Base-by-base conservation (phyloP, 108 stramenopile species). In the Fistulifera solaris region DNA sequence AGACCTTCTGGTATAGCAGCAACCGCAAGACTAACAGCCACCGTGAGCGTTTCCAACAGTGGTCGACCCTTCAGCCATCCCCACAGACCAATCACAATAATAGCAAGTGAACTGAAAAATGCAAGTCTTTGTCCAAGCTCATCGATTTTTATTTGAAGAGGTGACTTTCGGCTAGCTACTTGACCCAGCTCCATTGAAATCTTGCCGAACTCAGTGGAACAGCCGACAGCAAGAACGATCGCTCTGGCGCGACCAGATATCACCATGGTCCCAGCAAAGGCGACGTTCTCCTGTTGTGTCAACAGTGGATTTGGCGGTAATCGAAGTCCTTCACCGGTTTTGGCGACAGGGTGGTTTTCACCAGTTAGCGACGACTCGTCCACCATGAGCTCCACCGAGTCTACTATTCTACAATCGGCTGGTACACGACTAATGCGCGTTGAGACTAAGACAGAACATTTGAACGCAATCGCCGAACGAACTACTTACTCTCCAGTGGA, bases 141-240 rank as follows among this genome's bases (percentile, higher is more conserved):
- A 72, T 96, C 97, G 79, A 98, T 98, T 47, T 94, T 94, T 45
- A 81, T 49, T 71, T 98, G 97, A 16, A 98, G 71, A 13, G 96
- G 96, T 22, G 90, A 94, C 52, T 93, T 85, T 2, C 87, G 70
- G 6, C 54, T 53, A 43, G 89, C 83, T 15, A 96, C 81, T 17
- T 73, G 73, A 13, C 67, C 52, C 57, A 97, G 57, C 66, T 96
- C 94, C 18, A 73, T 59, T 27, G 86, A 82, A 27, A 96, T 81
- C 62, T 82, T 88, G 2, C 97, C 97, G 66, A 97, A 94, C 62
- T 96, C 96, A 8, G 95, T 97, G 17, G 54, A 38, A 17, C 68
- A 55, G 5, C 95, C 97, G 23, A 90, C 91, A 14, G 94, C 86
- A 27, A 89, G 58, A 18, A 98, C 95, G 14, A 98, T 47, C 12